These are phyloP conservation scores for Colletotrichum brevisporum DNA, from an alignment of 2,329 filamentous ascomycete genomes.

Conservation along the genomic window DNA sequence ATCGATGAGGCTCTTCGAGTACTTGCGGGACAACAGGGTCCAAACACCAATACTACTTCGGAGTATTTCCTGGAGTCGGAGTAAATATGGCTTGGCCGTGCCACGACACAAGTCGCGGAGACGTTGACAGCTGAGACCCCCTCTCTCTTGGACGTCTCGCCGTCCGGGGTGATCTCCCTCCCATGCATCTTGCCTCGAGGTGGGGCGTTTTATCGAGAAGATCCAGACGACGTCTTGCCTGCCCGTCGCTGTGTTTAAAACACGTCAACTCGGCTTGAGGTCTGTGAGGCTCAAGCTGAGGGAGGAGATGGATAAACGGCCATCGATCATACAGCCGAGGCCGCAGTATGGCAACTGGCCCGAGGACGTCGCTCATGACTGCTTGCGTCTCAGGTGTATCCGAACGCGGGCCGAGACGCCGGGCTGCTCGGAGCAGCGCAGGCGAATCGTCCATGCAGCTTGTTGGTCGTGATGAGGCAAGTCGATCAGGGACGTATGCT, in stretches of 20 bases:
- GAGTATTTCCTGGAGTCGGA: not conserved
- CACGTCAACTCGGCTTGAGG: not conserved
- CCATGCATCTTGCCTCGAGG: not conserved
- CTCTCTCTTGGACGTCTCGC: not conserved
- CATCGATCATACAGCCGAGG: not conserved
- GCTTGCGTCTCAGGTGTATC: not conserved
- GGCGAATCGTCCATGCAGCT: not conserved
- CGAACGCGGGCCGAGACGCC: not conserved
- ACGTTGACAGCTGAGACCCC: not conserved
- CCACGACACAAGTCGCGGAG: not conserved
- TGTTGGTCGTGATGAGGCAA: too few relatives aligned
- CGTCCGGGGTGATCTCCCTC: not conserved
- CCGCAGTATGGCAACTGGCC: not conserved
- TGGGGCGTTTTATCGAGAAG: not conserved
- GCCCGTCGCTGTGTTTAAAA: not conserved
- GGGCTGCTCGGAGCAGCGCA: not conserved
- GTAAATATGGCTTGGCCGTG: not conserved
- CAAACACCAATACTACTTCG: constrained; percentile 2
- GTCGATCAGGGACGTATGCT: too few relatives aligned
- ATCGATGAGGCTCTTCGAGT: constrained; percentile 5
- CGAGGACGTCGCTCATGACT: not conserved
- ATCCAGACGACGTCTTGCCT: not conserved
- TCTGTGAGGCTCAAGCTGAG: not conserved
- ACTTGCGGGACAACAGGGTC: not conserved
- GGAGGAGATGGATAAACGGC: not conserved